These are phyloP conservation scores for Thuidium tamariscinum DNA, from an alignment of 225 moss, liverwort and hornwort species.

Conservation along the genomic window DNA sequence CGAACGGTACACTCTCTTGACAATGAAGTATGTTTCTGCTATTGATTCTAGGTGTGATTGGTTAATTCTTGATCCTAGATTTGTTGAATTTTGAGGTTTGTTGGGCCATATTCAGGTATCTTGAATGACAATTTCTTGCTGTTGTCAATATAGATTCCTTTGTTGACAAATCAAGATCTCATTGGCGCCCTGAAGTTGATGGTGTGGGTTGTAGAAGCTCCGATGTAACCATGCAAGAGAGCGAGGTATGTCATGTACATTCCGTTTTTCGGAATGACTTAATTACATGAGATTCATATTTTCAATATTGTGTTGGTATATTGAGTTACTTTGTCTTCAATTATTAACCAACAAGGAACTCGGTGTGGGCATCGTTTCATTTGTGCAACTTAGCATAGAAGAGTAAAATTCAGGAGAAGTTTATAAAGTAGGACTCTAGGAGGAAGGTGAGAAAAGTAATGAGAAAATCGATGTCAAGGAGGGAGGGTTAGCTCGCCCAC, in stretches of 20 bases:
- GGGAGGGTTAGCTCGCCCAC: not conserved
- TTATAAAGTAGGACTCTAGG: not conserved
- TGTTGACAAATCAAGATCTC: constrained; percentile 6
- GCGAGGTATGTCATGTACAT: constrained; percentile 18
- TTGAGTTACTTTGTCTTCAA: not conserved
- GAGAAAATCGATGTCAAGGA: not conserved
- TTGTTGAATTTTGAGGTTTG: not conserved
- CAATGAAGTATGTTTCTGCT: not conserved
- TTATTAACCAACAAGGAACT: not conserved
- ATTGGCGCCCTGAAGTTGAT: constrained; percentile 22
- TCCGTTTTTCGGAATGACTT: not conserved
- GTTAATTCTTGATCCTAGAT: not conserved
- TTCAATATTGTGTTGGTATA: not conserved
- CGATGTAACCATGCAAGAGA: constrained; percentile 29
- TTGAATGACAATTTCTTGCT: not conserved
- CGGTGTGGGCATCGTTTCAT: not conserved
- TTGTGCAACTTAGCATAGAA: not conserved
- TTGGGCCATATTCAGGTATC: not conserved
- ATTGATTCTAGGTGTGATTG: not conserved
- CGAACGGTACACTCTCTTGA: not conserved
- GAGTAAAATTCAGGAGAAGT: not conserved
- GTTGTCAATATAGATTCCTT: constrained; percentile 13
- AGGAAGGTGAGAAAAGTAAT: not conserved
- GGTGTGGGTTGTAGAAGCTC: constrained; percentile 9
- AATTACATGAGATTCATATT: not conserved